Percentiles rank a stretch among this genome's conserved stretches.
Conservation (phyloP, 2,329 filamentous ascomycete genomes). For the Colletotrichum sp. region DNA sequence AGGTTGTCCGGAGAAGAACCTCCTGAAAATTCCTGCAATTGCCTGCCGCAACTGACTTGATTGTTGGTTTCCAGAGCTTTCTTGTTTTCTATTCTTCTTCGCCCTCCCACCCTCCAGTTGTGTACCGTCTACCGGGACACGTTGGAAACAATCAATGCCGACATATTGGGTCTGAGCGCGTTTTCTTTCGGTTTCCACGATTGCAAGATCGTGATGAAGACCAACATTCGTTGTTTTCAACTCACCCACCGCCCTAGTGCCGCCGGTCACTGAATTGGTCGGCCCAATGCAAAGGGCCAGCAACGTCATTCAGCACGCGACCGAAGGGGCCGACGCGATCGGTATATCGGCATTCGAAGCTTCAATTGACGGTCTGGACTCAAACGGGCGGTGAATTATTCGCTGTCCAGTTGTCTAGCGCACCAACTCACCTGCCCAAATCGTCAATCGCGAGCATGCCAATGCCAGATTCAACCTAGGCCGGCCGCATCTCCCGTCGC, state of each 20-base stretch:
- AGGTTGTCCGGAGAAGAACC: not conserved
- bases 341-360: not conserved
- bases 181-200: not conserved
- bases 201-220: not conserved
- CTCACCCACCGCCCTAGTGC: not conserved
- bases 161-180: not conserved
- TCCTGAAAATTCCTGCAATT: not conserved
- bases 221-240: not conserved
- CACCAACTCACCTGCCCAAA: not conserved
- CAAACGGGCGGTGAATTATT: not conserved
- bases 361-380: not conserved
- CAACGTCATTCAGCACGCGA: not conserved
- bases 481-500: not conserved
- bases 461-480: not conserved
- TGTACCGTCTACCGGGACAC: not conserved
- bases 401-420: not conserved
- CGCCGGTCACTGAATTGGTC: not conserved
- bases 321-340: not conserved
- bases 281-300: not conserved
- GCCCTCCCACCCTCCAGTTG: not conserved
- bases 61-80: not conserved
- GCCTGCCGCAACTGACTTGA: not conserved
- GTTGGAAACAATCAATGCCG: not conserved
- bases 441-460: not conserved
- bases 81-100: not conserved